These are phyloP conservation scores for Aschersonia sp. DNA, from an alignment of 2,329 filamentous ascomycete species.

Conservation along the genomic window DNA sequence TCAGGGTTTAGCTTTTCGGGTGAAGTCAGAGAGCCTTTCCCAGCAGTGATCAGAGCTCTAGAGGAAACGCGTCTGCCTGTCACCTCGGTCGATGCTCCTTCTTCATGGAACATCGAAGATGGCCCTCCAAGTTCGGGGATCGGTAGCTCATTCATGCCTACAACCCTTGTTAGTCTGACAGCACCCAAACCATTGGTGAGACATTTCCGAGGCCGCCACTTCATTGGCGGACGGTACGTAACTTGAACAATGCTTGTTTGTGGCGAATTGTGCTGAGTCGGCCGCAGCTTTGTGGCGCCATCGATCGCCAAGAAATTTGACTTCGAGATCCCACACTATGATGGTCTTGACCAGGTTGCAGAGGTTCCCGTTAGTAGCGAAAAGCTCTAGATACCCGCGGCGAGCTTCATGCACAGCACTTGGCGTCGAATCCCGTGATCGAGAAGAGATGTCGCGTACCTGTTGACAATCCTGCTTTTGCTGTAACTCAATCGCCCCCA, in stretches of 20 bases:
- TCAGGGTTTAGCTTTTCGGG: slow-evolving; percentile 86
- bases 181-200: slow-evolving; percentile 84
- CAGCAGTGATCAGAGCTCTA: slow-evolving; percentile 62
- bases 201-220: slow-evolving; percentile 77
- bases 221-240: slow-evolving; percentile 67
- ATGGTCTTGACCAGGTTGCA: slow-evolving; percentile 77
- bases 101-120: slow-evolving; percentile 82
- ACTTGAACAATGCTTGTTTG: slow-evolving; percentile 1
- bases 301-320: slow-evolving; percentile 73
- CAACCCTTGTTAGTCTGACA: slow-evolving; percentile 71
- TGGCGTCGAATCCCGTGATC: too few relatives aligned
- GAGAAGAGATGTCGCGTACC: background rate
- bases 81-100: slow-evolving; percentile 82
- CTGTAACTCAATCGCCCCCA: background rate
- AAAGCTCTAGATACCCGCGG: slow-evolving; percentile 30
- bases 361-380: slow-evolving; percentile 45
- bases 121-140: slow-evolving; percentile 68
- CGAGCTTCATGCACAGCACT: background rate
- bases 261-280: slow-evolving; percentile 6
- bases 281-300: slow-evolving; percentile 58
- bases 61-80: slow-evolving; percentile 62
- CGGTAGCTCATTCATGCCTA: slow-evolving; percentile 68
- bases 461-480: background rate
- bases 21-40: slow-evolving; percentile 85
- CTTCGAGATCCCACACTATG: slow-evolving; percentile 68